phyloP scores from a whole-genome alignment of 805 yeast genomes.

The Dipodascopsis uninucleata region DNA sequence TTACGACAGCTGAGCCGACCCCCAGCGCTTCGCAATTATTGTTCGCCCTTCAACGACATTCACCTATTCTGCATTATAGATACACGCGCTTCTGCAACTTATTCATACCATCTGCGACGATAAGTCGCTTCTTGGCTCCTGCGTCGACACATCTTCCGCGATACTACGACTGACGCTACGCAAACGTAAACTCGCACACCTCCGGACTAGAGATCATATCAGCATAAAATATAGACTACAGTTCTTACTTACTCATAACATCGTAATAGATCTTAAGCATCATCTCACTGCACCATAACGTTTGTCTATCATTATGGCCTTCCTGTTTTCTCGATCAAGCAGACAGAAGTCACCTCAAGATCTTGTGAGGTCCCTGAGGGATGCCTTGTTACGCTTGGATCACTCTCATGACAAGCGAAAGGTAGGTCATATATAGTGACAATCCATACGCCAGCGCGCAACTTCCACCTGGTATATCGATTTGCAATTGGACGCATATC shows the following conservation, averaged over 20 bases:
- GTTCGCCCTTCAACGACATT: no score
- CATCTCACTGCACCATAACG: neutral
- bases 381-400: conserved; percentile 48
- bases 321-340: conserved; percentile 68
- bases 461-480: neutral
- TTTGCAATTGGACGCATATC: neutral
- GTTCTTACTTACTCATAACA: no score
- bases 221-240: no score
- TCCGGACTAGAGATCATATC: no score
- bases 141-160: neutral
- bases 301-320: conserved; percentile 56
- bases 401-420: conserved; percentile 40
- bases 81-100: no score
- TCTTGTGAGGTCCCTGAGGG: conserved; percentile 69
- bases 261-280: no score
- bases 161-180: neutral
- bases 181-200: no score
- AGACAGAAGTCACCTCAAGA: conserved; percentile 89
- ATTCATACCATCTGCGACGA: no score
- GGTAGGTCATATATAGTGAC: conserved; percentile 31
- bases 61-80: no score
- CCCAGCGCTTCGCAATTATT: no score
- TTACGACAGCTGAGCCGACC: neutral
- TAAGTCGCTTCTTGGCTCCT: no score
- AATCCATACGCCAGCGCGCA: conserved; percentile 7